Base-by-base conservation (phyloP, 768 basidiomycete genomes). In the Paxillus involutus region DNA sequence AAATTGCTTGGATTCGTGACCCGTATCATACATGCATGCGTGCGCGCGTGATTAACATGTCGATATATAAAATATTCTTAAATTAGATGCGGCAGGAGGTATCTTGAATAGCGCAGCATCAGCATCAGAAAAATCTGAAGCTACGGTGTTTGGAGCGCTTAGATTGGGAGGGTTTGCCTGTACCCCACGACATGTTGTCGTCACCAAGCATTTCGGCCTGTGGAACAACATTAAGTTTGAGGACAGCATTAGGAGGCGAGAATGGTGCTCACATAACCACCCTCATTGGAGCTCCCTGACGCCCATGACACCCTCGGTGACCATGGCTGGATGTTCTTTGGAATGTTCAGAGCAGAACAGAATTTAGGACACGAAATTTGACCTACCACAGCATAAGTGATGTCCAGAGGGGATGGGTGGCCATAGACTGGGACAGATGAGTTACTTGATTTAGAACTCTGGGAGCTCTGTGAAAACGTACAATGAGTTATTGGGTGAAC, bases 171-270 rank as follows among this genome's bases (percentile, higher is more conserved):
- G 33, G 6, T 52, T 47, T 63, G 6, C 46, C 10, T 16, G 50
- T 26, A 10, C 53, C 56, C 65, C 65, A 66, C 21, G 65, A 63
- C 65, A 68, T 68, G 37, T 66, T 66, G 40, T 66, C 65, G 2
- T 66, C 65, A 5, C 66, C 65, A 6, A 66, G 64, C 67, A 68
- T 61, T 42, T 66, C 59, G 4, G 65, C 65, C 65, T 66, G 53
- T 1, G 4, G 14, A 44, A 42, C 14, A 17, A 21, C 6, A 6
- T 33, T 45, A 3, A 37, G 17, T 19, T 44, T 43, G 26, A 40
- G 19, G 10, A 9, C 17, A 17, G 10, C 4, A 12, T 7, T 39
- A 14, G 3, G 8, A 33, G 13, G 7, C 12, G 26, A 29, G 44
- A 14, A 36, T 41, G 13, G 44, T 21, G 19, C 58, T 60, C 11